Percentiles rank a stretch among this genome's conserved stretches.
phyloP scores from a whole-genome alignment of 495 filamentous ascomycete genomes.

The Sphaerosporella brunnea region DNA sequence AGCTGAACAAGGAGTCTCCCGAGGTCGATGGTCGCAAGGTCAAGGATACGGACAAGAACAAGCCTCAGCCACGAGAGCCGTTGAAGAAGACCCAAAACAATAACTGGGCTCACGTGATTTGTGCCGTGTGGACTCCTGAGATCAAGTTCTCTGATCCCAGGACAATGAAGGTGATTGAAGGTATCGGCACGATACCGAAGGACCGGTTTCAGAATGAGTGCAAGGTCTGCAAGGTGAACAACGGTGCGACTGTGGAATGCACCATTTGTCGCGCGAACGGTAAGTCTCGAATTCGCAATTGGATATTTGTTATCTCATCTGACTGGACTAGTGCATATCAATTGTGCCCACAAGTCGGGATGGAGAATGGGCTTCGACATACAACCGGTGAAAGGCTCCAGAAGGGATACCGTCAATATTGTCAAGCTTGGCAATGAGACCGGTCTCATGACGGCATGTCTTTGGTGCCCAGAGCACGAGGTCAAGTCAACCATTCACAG shows the following conservation, averaged over 20 bases:
- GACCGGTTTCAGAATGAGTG: slow-evolving; percentile 54
- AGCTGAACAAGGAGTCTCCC: slow-evolving; percentile 57
- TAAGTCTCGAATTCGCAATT: slow-evolving; percentile 18
- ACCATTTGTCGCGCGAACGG: slow-evolving; percentile 48
- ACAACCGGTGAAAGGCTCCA: slow-evolving; percentile 70
- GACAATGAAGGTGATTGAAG: slow-evolving; percentile 66
- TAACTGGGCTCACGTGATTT: slow-evolving; percentile 96
- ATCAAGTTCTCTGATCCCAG: slow-evolving; percentile 75
- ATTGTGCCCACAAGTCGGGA: slow-evolving; percentile 69
- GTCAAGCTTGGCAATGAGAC: slow-evolving; percentile 58
- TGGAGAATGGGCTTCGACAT: slow-evolving; percentile 81
- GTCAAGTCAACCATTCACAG: slow-evolving; percentile 49
- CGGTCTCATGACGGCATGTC: slow-evolving; percentile 55
- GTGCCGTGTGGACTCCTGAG: slow-evolving; percentile 79
- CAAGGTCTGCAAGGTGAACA: slow-evolving; percentile 60
- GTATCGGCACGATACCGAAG: slow-evolving; percentile 58
- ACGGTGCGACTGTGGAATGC: slow-evolving; percentile 68
- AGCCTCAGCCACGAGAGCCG: slow-evolving; percentile 71
- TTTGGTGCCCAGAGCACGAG: slow-evolving; percentile 82
- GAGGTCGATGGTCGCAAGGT: slow-evolving; percentile 36
- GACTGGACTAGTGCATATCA: slow-evolving; percentile 53
- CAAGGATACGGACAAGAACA: slow-evolving; percentile 62
- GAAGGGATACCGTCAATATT: slow-evolving; percentile 54
- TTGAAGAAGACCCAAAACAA: slow-evolving; percentile 84
- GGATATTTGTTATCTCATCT: slow-evolving; percentile 8